Base-by-base conservation (phyloP, 768 basidiomycete genomes). In the Mycena epipterygia region DNA sequence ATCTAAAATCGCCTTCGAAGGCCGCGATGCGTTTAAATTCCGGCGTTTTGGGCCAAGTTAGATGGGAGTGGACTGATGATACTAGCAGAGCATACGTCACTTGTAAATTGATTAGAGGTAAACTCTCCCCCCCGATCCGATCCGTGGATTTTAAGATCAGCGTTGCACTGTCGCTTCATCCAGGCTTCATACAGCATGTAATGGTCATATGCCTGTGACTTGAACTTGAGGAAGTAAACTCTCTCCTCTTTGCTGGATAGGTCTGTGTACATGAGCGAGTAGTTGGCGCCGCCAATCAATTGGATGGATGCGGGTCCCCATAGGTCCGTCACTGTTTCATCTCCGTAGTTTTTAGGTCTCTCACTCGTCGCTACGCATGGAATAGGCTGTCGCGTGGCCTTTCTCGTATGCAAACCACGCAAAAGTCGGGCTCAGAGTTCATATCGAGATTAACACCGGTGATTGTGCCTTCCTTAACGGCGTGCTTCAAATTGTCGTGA, bases 381-480 rank as follows among this genome's bases (percentile, higher is more conserved):
- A n/a, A 78, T 70, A 0, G 71, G 64, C 39, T 73, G 68, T 3
- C 42, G 57, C 8, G 37, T 70, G 17, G 70, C 46, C 59, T 80
- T 80, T 0, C 74, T 44, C 77, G 67, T 0, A 75, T 52, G 35
- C 79, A 81, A 3, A 71, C 30, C 14, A 72, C 71, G 62, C 79
- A 81, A 35, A 76, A 74, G n/a, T 74, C 67, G 19, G 66, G 72
- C 39, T 76, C 74, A 1, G 74, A 75, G 14, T 67, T 35, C 35
- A 69, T 46, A 51, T 76, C 74, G 2, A 84, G 72, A 5, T 73
- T 69, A 13, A 85, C 68, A 0, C 82, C 82, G 1, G 62, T 75
- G 25, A 85, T 68, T 42, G 75, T 68, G 1, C 76, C 77, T 11
- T 78, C 67, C 17, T 59, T 35, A 0, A 82, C 64, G 76, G 81